Evolutionary conservation across 2,329 filamentous ascomycete genomes (phyloP), one percentile per base, ranked within the genome.

Genomic region (Bipolaris gigantea): DNA sequence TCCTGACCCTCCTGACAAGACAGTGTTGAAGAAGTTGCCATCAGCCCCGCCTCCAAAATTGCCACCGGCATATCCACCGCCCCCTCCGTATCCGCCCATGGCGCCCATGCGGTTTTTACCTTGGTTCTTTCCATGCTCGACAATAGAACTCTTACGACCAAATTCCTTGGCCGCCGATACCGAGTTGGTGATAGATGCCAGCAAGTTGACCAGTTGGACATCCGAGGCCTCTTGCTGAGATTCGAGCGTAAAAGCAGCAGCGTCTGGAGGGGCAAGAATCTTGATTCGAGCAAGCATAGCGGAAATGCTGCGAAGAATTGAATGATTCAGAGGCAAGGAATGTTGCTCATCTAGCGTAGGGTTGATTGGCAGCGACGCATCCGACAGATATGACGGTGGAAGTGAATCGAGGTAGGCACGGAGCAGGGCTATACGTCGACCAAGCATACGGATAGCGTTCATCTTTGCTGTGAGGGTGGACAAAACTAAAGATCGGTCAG

Each of bases 361-460:
- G 51, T 58, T 66, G 27, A 71, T 39, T n/a, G 71, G 65, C 6
- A 74, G 70, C 21, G 69, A 66, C 36, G 79, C 61, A 43, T 81
- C 80, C 6, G 80, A 82, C 33, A 86, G 77, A 66, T 86, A 86
- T 19, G 85, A 86, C 7, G 84, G 80, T 1, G 89, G 88, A 2
- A 94, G 82, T 13, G 82, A 83, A 59, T 87, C 80, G 42, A 99
- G 85, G 71, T 97, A 97, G 72, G 81, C 52, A 58, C 84, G 75
- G 67, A 85, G 71, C 69, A 85, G 77, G 63, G 79, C 66, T 60
- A 83, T 69, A 73, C 82, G 70, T 72, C 81, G 59, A 73, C 93
- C 87, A 25, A 99, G 85, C 86, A 96, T 97, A 76, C 92, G 93
- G 69, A 97, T 88, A 23, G 94, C 92, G 74, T 97, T 97, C 59